A percentile compares a stretch with the other conserved stretches of the same genome.
Evolutionary conservation across 331 rosid genomes (phyloP).

Genomic region (Acacia concinna): DNA sequence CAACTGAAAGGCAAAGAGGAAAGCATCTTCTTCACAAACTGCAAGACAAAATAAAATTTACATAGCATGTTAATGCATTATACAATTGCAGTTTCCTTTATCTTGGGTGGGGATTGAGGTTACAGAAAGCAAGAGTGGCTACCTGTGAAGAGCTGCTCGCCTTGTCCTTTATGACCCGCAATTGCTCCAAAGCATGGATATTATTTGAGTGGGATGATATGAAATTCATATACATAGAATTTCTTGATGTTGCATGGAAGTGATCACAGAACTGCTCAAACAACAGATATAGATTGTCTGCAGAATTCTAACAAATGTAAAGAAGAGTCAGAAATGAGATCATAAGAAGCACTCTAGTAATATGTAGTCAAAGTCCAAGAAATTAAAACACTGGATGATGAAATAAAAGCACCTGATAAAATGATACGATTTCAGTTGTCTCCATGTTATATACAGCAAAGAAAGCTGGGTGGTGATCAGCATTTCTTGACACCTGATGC

Average conservation of each 20-base stretch:
- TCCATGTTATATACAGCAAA: conserved; percentile 96
- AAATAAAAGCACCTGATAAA: conserved; percentile 66
- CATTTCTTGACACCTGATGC: conserved; percentile 76
- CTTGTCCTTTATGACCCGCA: conserved; percentile 64
- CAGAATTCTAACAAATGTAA: conserved; percentile 64
- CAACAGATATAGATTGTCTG: conserved; percentile 81
- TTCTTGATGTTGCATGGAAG: conserved; percentile 75
- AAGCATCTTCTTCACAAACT: conserved; percentile 98
- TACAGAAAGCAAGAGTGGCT: conserved; percentile 27
- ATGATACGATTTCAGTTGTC: conserved; percentile 89
- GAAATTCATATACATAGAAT: conserved; percentile 70
- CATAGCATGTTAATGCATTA: background rate
- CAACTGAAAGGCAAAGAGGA: conserved; percentile 79
- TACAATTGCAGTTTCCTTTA: background rate
- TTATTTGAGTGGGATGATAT: conserved; percentile 90
- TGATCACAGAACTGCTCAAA: conserved; percentile 88
- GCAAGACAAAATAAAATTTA: conserved; percentile 37
- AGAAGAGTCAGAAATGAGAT: conserved; percentile 36
- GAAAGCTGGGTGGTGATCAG: conserved; percentile 80
- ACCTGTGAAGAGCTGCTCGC: conserved; percentile 79
- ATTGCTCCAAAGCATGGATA: conserved; percentile 72
- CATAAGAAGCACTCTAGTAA: background rate
- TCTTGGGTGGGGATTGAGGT: conserved; percentile 14
- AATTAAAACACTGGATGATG: conserved; percentile 20
- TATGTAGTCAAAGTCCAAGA: background rate